Percentiles rank a stretch among this genome's conserved stretches.
Evolutionary conservation across 345 rosid genomes (phyloP).

Genomic region (Eucalyptus sp.): DNA sequence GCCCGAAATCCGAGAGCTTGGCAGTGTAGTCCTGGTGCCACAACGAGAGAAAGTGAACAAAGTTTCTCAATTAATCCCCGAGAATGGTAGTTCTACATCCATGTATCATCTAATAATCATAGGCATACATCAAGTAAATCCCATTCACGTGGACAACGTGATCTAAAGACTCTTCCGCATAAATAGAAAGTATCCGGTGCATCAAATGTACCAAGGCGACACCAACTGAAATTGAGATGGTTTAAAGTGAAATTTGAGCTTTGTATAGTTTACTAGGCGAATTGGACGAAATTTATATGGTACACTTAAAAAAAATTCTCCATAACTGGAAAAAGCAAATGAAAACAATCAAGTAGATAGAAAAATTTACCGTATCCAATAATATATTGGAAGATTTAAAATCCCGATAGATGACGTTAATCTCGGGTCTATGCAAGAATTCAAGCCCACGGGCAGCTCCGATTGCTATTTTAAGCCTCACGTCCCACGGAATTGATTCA

Average conservation of each 20-base stretch:
- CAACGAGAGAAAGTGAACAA: background rate
- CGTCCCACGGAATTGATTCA: too few relatives aligned
- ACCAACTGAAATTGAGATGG: rapidly evolving
- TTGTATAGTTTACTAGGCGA: rapidly evolving
- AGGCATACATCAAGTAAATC: background rate
- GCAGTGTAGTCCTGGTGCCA: background rate
- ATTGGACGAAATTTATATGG: rapidly evolving
- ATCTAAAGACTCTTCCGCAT: background rate
- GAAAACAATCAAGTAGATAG: too few relatives aligned
- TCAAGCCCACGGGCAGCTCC: too few relatives aligned
- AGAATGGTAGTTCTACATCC: background rate
- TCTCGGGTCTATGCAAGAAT: too few relatives aligned
- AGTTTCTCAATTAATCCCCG: background rate
- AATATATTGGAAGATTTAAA: too few relatives aligned
- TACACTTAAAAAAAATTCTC: background rate
- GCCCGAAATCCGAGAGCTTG: too few relatives aligned
- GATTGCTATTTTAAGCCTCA: too few relatives aligned
- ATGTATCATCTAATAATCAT: background rate
- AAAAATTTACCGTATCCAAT: too few relatives aligned
- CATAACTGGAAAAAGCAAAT: background rate
- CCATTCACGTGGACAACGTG: rapidly evolving
- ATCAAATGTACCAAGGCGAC: background rate
- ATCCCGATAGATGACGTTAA: too few relatives aligned
- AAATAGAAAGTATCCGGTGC: background rate
- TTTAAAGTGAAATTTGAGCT: background rate